A percentile compares a stretch with the other conserved stretches of the same genome.
These are phyloP conservation scores for Phytopythium oedochilum DNA, from an alignment of 352 stramenopile genomes.

Conservation along the genomic window DNA sequence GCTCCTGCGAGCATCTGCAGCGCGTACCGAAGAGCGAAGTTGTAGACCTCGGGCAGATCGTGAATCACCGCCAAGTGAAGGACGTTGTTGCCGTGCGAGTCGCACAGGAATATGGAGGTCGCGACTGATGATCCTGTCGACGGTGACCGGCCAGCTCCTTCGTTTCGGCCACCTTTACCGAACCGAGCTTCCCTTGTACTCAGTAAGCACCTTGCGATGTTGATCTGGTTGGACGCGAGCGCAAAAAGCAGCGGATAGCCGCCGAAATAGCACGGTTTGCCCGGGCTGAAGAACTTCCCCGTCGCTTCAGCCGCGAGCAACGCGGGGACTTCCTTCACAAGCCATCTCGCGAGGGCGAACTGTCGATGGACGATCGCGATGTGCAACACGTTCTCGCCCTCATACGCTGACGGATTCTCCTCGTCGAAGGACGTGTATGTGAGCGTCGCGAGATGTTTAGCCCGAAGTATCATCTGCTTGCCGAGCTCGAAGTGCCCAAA, in stretches of 20 bases:
- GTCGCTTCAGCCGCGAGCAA: conserved; percentile 41
- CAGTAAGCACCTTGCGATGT: conserved; percentile 5
- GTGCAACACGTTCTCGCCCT: conserved; percentile 62
- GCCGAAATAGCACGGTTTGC: conserved; percentile 59
- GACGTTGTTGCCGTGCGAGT: conserved; percentile 54
- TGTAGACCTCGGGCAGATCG: conserved; percentile 44
- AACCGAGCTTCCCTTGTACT: not conserved
- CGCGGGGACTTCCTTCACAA: conserved; percentile 28
- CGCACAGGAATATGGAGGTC: conserved; percentile 47
- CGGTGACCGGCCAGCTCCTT: conserved; percentile 15
- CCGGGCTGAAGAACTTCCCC: conserved; percentile 43
- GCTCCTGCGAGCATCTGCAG: conserved; percentile 24
- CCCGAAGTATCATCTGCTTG: conserved; percentile 30
- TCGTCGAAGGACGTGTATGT: conserved; percentile 31
- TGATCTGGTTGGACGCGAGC: conserved; percentile 47
- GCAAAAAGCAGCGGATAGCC: conserved; percentile 53
- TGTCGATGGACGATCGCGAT: conserved; percentile 59
- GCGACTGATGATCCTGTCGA: not conserved
- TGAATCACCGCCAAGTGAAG: conserved; percentile 58
- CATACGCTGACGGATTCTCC: conserved; percentile 37
- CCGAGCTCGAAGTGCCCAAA: conserved; percentile 54
- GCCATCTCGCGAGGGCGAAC: conserved; percentile 28
- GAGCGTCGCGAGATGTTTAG: conserved; percentile 22
- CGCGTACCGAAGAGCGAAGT: conserved; percentile 50
- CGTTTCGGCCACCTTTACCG: not conserved